These are phyloP conservation scores for Dendrobium officinale DNA, from an alignment of 106 monocot genomes.

Conservation along the genomic window DNA sequence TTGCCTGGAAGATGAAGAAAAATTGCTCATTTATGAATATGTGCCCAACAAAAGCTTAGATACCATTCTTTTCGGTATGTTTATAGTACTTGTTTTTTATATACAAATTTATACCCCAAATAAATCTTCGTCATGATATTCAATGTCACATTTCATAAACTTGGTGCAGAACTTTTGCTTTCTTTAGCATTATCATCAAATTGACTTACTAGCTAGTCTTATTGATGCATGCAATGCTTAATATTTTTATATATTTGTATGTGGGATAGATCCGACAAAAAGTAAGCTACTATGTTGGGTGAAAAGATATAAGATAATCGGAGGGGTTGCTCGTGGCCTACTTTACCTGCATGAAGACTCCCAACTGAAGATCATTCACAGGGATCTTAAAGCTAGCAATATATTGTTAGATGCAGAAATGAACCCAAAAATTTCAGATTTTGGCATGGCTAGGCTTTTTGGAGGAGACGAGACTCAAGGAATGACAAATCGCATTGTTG, in stretches of 20 bases:
- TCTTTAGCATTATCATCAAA: not conserved
- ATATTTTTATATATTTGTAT: not conserved
- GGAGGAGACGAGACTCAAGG: slow-evolving; percentile 1
- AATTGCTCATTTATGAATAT: not conserved
- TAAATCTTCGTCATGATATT: not conserved
- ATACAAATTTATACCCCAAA: not conserved
- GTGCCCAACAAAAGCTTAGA: not conserved
- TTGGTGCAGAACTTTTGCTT: not conserved
- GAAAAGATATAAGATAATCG: slow-evolving; percentile 6
- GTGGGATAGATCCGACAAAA: not conserved
- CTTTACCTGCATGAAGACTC: slow-evolving; percentile 20
- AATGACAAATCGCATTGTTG: slow-evolving; percentile 5
- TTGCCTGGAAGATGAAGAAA: not conserved
- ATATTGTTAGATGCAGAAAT: slow-evolving; percentile 9
- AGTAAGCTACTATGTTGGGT: not conserved
- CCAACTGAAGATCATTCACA: slow-evolving; percentile 9
- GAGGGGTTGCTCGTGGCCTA: slow-evolving; percentile 16
- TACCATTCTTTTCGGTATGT: not conserved
- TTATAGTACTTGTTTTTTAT: slow-evolving; percentile 6
- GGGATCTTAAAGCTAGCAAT: slow-evolving; percentile 18
- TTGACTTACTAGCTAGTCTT: not conserved
- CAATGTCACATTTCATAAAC: not conserved
- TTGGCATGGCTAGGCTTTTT: slow-evolving; percentile 15
- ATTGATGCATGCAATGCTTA: not conserved
- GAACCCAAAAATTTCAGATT: slow-evolving; percentile 19